Conservation (phyloP, 257 asterid genomes). For the Handroanthus guayacan region DNA sequence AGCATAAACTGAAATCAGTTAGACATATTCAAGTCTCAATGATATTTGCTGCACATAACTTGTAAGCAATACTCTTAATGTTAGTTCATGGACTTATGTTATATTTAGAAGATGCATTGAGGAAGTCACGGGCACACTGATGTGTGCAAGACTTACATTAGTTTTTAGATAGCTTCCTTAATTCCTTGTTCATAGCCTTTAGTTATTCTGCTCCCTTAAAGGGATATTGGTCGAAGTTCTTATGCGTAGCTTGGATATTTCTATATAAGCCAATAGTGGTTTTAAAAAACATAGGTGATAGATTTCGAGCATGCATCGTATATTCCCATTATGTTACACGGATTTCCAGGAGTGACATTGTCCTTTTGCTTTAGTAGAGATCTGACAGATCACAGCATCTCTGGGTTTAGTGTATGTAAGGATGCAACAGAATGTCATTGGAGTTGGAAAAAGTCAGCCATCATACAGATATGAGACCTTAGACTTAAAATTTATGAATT, state of each 20-base stretch:
- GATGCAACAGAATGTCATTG: constrained; percentile 8
- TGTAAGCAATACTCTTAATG: background rate
- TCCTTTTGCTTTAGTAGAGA: constrained; percentile 3
- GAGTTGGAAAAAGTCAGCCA: background rate
- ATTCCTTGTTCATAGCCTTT: background rate
- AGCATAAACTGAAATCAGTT: background rate
- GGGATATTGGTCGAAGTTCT: background rate
- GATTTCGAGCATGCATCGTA: background rate
- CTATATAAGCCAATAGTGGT: background rate
- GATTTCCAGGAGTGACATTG: background rate
- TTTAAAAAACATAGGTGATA: background rate
- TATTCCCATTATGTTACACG: background rate
- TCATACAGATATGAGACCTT: background rate
- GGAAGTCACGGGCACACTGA: background rate
- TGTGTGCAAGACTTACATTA: background rate
- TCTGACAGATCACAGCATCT: background rate
- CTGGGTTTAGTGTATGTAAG: background rate
- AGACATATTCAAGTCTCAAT: background rate
- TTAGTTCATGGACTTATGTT: background rate
- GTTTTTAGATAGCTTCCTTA: background rate
- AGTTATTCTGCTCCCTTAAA: background rate
- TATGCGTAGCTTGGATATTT: background rate
- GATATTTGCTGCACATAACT: background rate
- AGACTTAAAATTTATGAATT: background rate
- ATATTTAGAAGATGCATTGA: background rate